Evolutionary conservation across 2,329 filamentous ascomycete species (phyloP).

Genomic region (Basipetospora chlamydospora): DNA sequence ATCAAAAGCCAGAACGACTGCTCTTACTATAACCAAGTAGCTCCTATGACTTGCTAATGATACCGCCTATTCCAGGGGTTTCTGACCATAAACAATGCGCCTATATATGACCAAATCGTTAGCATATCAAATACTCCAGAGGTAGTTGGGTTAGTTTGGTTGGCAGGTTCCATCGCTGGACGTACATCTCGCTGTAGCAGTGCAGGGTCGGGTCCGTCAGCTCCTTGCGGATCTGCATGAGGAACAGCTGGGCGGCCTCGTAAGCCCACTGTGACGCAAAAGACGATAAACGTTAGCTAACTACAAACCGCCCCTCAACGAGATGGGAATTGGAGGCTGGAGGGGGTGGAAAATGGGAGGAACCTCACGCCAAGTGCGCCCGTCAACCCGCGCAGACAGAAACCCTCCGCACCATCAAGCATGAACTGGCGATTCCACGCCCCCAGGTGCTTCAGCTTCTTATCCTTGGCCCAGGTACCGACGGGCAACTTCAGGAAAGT

Average conservation of each 20-base stretch:
- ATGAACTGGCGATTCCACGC: slow-evolving; percentile 14
- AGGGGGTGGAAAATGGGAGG: neutral
- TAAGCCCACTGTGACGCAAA: slow-evolving; percentile 3
- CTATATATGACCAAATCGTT: too few species aligned
- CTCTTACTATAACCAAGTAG: too few species aligned
- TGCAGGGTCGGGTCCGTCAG: slow-evolving; percentile 19
- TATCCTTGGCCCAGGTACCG: slow-evolving; percentile 22
- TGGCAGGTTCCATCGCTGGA: too few species aligned
- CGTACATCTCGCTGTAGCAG: slow-evolving; percentile 12
- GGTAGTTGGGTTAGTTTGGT: too few species aligned
- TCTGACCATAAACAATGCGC: too few species aligned
- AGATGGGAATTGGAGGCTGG: too few species aligned
- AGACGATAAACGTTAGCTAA: neutral
- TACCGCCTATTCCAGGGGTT: too few species aligned
- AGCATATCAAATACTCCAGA: too few species aligned
- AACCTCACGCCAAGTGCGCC: slow-evolving; percentile 16
- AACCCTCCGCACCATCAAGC: slow-evolving; percentile 13
- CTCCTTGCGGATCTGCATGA: slow-evolving; percentile 15
- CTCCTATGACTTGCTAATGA: too few species aligned
- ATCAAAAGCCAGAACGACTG: too few species aligned
- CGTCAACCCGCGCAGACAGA: slow-evolving; percentile 11
- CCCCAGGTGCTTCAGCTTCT: slow-evolving; percentile 16
- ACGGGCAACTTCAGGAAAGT: slow-evolving; percentile 19
- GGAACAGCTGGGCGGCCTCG: slow-evolving; percentile 18
- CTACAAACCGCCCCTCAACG: too few species aligned